Evolutionary conservation across 176 grass and related monocot genomes (phyloP).

Genomic region (Chrysopogon serrulatus): DNA sequence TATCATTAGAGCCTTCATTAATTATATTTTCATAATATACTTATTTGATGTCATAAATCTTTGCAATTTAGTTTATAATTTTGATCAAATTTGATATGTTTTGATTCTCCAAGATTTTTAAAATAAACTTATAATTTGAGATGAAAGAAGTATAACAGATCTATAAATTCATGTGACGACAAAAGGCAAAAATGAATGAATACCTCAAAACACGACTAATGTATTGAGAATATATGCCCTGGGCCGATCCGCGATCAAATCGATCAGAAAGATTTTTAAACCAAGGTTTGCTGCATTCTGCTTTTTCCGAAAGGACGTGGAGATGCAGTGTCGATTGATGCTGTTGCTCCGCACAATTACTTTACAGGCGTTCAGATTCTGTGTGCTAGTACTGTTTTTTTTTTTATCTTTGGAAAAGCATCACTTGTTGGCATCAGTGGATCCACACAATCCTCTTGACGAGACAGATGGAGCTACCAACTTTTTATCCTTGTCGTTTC

Average conservation of each 20-base stretch:
- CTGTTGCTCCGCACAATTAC: neutral
- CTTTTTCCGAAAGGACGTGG: neutral
- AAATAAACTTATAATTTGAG: too few species aligned
- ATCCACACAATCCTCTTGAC: constrained; percentile 2
- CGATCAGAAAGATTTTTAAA: neutral
- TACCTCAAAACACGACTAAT: neutral
- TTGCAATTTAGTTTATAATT: too few species aligned
- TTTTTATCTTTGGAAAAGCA: neutral
- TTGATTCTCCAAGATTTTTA: too few species aligned
- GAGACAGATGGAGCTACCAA: neutral
- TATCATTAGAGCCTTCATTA: too few species aligned
- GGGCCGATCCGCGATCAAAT: neutral
- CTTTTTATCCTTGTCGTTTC: constrained; percentile 3
- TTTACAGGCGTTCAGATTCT: constrained; percentile 6
- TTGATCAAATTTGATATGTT: too few species aligned
- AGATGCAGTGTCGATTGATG: neutral
- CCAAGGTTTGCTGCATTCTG: neutral
- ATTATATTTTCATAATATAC: too few species aligned
- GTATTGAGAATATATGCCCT: neutral
- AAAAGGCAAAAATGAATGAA: neutral
- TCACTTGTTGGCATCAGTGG: neutral
- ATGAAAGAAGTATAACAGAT: too few species aligned
- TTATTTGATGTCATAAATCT: too few species aligned
- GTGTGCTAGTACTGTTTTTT: neutral
- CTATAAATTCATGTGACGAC: neutral